Conservation (phyloP, 2,329 filamentous ascomycete species). For the Fusarium nygamai region DNA sequence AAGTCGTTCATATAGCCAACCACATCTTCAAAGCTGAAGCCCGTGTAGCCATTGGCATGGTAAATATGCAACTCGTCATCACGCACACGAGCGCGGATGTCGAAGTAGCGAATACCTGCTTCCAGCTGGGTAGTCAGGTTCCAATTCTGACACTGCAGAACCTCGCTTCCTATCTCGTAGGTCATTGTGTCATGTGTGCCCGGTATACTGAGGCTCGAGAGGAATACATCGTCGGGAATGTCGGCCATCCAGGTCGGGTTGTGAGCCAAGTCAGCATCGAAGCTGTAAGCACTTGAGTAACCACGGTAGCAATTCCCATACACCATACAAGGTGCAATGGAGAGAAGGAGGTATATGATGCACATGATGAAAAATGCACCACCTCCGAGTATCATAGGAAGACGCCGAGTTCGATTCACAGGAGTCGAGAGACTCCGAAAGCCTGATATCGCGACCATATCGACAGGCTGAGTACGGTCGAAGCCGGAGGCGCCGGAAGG, state of each 20-base stretch:
- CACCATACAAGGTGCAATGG: conserved; percentile 44
- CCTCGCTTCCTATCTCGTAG: conserved; percentile 49
- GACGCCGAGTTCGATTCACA: conserved; percentile 25
- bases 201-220: conserved; percentile 59
- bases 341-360: conserved; percentile 41
- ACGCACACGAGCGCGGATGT: conserved; percentile 58
- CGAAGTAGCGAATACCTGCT: conserved; percentile 60
- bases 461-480: conserved; percentile 13
- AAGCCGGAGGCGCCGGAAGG: conserved; percentile 29
- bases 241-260: conserved; percentile 55
- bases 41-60: conserved; percentile 57
- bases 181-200: conserved; percentile 66
- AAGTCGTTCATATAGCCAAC: conserved; percentile 57
- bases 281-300: conserved; percentile 51
- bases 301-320: conserved; percentile 44
- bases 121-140: conserved; percentile 56
- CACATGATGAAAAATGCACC: conserved; percentile 40
- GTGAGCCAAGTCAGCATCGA: conserved; percentile 50
- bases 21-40: conserved; percentile 56
- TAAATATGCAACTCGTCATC: conserved; percentile 58
- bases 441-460: conserved; percentile 35
- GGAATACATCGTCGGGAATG: conserved; percentile 52
- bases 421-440: conserved; percentile 28
- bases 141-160: conserved; percentile 59
- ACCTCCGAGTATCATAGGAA: conserved; percentile 31